Percentiles rank a stretch among this genome's conserved stretches.
These are phyloP conservation scores for Rhizopogon roseolus DNA, from an alignment of 768 basidiomycete species.

Conservation along the genomic window DNA sequence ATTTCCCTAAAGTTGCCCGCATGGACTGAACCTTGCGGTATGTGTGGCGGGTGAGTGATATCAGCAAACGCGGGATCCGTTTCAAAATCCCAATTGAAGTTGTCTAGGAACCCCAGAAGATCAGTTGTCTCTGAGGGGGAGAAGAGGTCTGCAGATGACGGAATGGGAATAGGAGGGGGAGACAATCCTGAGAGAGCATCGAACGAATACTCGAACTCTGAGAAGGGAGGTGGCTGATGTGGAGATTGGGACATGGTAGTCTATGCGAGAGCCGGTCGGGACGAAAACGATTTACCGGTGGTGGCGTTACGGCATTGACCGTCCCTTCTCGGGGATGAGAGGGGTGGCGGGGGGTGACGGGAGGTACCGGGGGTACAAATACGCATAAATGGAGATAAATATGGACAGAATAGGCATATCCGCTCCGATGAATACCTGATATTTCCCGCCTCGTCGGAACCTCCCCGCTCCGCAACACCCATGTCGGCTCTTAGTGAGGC, in stretches of 20 bases:
- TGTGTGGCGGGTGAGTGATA: conserved; percentile 3
- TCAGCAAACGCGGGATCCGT: conserved; percentile 26
- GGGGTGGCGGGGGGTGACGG: conserved; percentile 3
- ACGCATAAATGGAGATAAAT: conserved; percentile 20
- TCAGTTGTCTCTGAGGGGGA: conserved; percentile 74
- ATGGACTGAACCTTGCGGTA: conserved; percentile 1
- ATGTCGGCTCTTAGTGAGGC: conserved; percentile 78
- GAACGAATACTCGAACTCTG: conserved; percentile 71
- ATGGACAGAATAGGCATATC: conserved; percentile 15
- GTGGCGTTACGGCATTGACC: neutral
- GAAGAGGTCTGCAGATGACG: conserved; percentile 74
- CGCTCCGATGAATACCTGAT: conserved; percentile 26
- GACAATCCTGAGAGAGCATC: conserved; percentile 57
- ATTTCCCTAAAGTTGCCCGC: neutral
- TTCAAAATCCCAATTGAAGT: conserved; percentile 66
- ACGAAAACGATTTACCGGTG: conserved; percentile 15
- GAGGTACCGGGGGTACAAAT: conserved; percentile 18
- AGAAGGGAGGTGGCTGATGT: conserved; percentile 51
- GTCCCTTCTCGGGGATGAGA: neutral
- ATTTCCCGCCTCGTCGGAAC: conserved; percentile 22
- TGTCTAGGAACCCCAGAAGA: conserved; percentile 78
- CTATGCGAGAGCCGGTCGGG: conserved; percentile 12
- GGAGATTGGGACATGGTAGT: conserved; percentile 23
- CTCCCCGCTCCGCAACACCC: conserved; percentile 40
- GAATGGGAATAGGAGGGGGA: conserved; percentile 54